Percentiles rank a stretch among this genome's conserved stretches.
Evolutionary conservation across 179 eudicot species (phyloP).

Genomic region (Gypsophila paniculata): DNA sequence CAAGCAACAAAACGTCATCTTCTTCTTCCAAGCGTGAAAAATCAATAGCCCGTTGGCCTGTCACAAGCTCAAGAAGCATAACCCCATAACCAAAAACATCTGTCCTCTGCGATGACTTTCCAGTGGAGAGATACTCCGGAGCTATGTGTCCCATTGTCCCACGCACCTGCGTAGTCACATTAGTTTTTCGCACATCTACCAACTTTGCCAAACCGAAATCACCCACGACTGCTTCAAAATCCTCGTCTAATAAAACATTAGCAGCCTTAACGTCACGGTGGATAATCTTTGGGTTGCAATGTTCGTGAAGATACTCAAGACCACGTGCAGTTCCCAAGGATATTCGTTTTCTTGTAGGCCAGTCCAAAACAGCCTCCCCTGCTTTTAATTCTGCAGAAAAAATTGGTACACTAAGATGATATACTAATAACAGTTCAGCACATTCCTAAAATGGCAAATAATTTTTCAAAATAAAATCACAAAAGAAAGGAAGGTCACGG

Average conservation of each 20-base stretch:
- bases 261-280: slow-evolving; percentile 99
- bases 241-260: slow-evolving; percentile 80
- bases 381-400: slow-evolving; percentile 59
- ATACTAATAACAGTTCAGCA: neutral
- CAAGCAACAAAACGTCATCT: slow-evolving; percentile 92
- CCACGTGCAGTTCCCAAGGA: slow-evolving; percentile 97
- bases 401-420: neutral
- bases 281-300: slow-evolving; percentile 92
- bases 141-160: slow-evolving; percentile 99
- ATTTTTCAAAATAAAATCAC: neutral
- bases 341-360: slow-evolving; percentile 74
- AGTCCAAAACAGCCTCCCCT: slow-evolving; percentile 67
- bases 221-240: slow-evolving; percentile 91
- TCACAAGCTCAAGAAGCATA: slow-evolving; percentile 88
- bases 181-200: slow-evolving; percentile 83
- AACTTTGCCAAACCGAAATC: slow-evolving; percentile 95
- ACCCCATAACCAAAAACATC: slow-evolving; percentile 96
- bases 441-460: neutral
- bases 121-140: slow-evolving; percentile 93
- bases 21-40: slow-evolving; percentile 93
- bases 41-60: slow-evolving; percentile 90
- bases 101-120: slow-evolving; percentile 87
- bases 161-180: slow-evolving; percentile 94
- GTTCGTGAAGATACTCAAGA: slow-evolving; percentile 91
- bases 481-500: slow-evolving; percentile 25